Evolutionary conservation across 1,284 basidiomycete species (phyloP).

Genomic region (Agroathelia rolfsii): DNA sequence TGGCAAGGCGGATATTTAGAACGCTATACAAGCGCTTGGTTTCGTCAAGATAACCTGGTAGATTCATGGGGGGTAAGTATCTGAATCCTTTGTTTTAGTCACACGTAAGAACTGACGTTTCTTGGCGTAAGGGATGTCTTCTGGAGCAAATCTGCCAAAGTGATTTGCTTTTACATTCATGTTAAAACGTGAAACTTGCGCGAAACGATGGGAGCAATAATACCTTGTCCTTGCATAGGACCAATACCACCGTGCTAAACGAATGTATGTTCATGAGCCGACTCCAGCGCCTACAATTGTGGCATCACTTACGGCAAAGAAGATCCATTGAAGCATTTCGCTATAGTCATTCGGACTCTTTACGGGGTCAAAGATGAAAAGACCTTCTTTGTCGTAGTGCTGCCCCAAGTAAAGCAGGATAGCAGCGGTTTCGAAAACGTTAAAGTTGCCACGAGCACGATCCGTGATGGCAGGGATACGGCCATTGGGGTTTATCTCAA

Average conservation of each 20-base stretch:
- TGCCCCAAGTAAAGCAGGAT: constrained; percentile 59
- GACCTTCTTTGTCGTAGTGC: constrained; percentile 47
- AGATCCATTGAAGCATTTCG: constrained; percentile 71
- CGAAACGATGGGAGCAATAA: constrained; percentile 9
- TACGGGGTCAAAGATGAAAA: constrained; percentile 42
- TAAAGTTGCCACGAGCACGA: constrained; percentile 37
- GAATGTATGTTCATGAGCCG: neutral
- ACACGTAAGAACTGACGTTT: constrained; percentile 31
- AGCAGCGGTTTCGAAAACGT: constrained; percentile 61
- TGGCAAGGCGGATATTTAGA: constrained; percentile 57
- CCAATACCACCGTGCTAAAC: constrained; percentile 57
- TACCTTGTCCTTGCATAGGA: constrained; percentile 66
- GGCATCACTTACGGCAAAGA: constrained; percentile 46
- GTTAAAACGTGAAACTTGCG: constrained; percentile 3
- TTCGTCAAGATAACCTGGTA: constrained; percentile 64
- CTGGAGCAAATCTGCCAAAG: constrained; percentile 46
- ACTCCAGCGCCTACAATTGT: neutral
- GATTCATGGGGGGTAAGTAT: constrained; percentile 3
- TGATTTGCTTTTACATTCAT: constrained; percentile 42
- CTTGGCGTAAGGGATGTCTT: constrained; percentile 58
- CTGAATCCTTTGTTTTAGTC: neutral
- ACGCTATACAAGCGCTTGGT: constrained; percentile 71
- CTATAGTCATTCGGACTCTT: constrained; percentile 37
- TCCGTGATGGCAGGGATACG: constrained; percentile 53
- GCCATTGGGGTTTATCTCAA: constrained; percentile 58